These are phyloP conservation scores for Macrocybe gigantea DNA, from an alignment of 768 basidiomycete species.

Conservation along the genomic window DNA sequence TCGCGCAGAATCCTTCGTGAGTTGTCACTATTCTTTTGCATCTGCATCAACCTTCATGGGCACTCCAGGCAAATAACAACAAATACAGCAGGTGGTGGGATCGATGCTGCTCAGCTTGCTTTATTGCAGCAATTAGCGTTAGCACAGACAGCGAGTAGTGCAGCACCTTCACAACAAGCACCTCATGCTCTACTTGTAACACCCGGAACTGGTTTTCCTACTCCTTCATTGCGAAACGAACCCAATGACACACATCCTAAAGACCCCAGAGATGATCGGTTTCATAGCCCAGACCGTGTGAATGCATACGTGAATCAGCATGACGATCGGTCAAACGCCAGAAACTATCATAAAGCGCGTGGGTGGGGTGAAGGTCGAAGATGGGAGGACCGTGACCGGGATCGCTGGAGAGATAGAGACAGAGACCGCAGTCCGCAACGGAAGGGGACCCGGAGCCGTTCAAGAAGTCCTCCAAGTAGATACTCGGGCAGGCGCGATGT, in stretches of 20 bases:
- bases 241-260: slow-evolving; percentile 30
- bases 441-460: slow-evolving; percentile 57
- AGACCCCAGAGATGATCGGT: slow-evolving; percentile 40
- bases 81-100: slow-evolving; percentile 35
- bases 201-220: slow-evolving; percentile 20
- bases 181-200: slow-evolving; percentile 26
- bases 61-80: slow-evolving; percentile 52
- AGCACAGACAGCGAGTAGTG: slow-evolving; percentile 49
- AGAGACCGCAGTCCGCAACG: slow-evolving; percentile 32
- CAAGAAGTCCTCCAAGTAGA: slow-evolving; percentile 67
- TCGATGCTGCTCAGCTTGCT: slow-evolving; percentile 49
- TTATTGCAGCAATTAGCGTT: slow-evolving; percentile 76
- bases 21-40: slow-evolving; percentile 12
- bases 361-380: slow-evolving; percentile 46
- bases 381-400: slow-evolving; percentile 59
- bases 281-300: slow-evolving; percentile 44
- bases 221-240: slow-evolving; percentile 37
- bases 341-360: slow-evolving; percentile 36
- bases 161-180: slow-evolving; percentile 19
- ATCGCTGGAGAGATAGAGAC: slow-evolving; percentile 44
- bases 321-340: slow-evolving; percentile 44
- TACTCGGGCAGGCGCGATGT: slow-evolving; percentile 42
- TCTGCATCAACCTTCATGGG: slow-evolving; percentile 4
- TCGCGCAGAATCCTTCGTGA: slow-evolving; percentile 31
- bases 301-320: slow-evolving; percentile 41